Percentiles rank a stretch among this genome's conserved stretches.
Conservation (phyloP, 1,284 basidiomycete genomes). For the Phylloporus gajari region DNA sequence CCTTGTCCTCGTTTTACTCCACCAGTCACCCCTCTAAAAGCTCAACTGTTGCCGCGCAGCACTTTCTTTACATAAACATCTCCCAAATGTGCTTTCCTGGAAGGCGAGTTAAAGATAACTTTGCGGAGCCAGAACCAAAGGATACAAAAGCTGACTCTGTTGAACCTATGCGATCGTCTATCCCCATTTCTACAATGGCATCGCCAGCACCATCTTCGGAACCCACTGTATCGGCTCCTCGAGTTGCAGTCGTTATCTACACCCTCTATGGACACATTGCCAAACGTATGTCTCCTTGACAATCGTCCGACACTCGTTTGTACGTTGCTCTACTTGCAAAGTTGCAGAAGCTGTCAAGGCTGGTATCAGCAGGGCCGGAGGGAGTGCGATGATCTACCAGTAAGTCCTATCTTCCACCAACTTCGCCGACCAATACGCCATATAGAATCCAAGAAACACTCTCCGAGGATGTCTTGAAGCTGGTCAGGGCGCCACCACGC, state of each 20-base stretch:
- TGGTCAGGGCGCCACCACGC: constrained; percentile 82
- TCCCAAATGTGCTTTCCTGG: constrained; percentile 55
- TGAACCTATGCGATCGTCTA: constrained; percentile 20
- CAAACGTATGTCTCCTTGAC: constrained; percentile 59
- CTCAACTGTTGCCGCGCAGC: constrained; percentile 15
- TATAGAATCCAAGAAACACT: constrained; percentile 86
- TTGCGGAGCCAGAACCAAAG: constrained; percentile 38
- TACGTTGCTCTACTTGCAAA: constrained; percentile 39
- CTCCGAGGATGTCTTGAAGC: constrained; percentile 75
- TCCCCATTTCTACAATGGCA: constrained; percentile 13
- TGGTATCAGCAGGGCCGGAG: constrained; percentile 79
- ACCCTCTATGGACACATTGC: constrained; percentile 84
- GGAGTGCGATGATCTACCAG: constrained; percentile 79
- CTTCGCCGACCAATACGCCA: neutral
- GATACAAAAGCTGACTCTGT: constrained; percentile 26
- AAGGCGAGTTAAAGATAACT: constrained; percentile 50
- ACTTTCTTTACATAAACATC: constrained; percentile 7
- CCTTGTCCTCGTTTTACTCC: too few species aligned
- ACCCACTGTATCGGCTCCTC: constrained; percentile 53
- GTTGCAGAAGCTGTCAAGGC: constrained; percentile 84
- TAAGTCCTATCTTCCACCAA: constrained; percentile 48
- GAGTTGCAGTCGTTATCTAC: constrained; percentile 86
- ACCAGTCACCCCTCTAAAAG: constrained; percentile 6
- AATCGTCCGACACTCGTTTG: neutral
- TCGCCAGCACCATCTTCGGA: constrained; percentile 3